Evolutionary conservation across 345 rosid species (phyloP), one percentile per base, ranked within the genome.

Genomic region (Chamaenerion angustifolium): DNA sequence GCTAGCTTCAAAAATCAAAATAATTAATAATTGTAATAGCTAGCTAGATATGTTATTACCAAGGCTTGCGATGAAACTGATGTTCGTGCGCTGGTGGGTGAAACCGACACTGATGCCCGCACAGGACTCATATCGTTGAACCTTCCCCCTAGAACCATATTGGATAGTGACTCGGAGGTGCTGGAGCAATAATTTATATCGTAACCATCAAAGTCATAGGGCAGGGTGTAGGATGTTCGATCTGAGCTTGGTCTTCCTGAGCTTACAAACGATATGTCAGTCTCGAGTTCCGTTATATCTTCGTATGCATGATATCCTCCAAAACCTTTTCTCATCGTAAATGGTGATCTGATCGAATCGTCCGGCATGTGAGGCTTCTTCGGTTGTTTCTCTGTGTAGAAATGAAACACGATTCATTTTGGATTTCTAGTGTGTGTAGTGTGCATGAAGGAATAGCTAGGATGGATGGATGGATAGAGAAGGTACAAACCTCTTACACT

Each of bases 261-360:
- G 81, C 94, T 84, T 64, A 87, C 78, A 59, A 78, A 80, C 43
- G 96, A 78, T 61, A 87, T 78, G 56, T 92, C 94, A 4, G 79
- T 64, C 19, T 80, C 93, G 1, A 80, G 14, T 43, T 86, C 96
- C 16, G 76, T 55, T 21, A 74, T 65, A 49, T 82, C 82, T 8
- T 40, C 56, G 10, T 64, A 68, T 16, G 49, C 37, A 6, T 8
- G 47, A 40, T 35, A 68, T 65, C 66, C 73, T 67, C 50, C 43
- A 59, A 25, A 50, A 64, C 52, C 37, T 31, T 31, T 31, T 31
- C 37, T 5, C 7, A 8, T 31, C 7, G 37, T 31, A 31, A 66
- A 23, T 10, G 78, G 79, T 3, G 88, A 78, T 76, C 98, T 81
- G 75, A 64, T 59, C 48, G 62, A 19, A 19, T 78, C 78, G 12